phyloP scores from a whole-genome alignment of 257 asterid genomes.

The Mentha longifolia region DNA sequence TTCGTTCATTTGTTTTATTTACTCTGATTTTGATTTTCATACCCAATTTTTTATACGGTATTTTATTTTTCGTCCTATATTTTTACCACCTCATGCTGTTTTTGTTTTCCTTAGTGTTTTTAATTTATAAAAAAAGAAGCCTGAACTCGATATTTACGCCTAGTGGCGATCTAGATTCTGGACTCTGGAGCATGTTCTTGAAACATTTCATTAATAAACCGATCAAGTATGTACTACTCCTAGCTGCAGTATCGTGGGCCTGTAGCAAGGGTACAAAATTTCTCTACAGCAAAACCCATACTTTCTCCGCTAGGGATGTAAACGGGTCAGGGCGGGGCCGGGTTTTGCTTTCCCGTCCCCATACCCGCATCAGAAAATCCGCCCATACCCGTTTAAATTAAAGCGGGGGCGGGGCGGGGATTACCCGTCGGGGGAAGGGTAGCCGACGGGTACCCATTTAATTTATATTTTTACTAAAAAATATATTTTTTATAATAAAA shows the following conservation, averaged over 20 bases:
- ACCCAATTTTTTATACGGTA: neutral
- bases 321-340: no score
- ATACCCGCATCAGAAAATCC: no score
- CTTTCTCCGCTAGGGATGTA: no score
- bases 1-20: neutral
- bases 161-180: neutral
- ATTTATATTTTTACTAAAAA: no score
- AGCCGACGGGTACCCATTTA: no score
- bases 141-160: neutral
- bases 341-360: no score
- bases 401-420: no score
- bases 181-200: neutral
- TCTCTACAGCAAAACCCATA: neutral
- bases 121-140: no score
- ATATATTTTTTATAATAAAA: no score
- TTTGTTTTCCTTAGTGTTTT: neutral
- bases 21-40: neutral
- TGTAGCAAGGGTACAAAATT: neutral
- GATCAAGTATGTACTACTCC: slow-evolving; percentile 9
- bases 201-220: neutral
- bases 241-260: slow-evolving; percentile 14
- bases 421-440: no score
- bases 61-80: neutral
- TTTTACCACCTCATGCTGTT: neutral
- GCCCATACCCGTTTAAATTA: no score